Evolutionary conservation across 768 basidiomycete genomes (phyloP), one percentile per base, ranked within the genome.

Genomic region (Mycena capillaripes): DNA sequence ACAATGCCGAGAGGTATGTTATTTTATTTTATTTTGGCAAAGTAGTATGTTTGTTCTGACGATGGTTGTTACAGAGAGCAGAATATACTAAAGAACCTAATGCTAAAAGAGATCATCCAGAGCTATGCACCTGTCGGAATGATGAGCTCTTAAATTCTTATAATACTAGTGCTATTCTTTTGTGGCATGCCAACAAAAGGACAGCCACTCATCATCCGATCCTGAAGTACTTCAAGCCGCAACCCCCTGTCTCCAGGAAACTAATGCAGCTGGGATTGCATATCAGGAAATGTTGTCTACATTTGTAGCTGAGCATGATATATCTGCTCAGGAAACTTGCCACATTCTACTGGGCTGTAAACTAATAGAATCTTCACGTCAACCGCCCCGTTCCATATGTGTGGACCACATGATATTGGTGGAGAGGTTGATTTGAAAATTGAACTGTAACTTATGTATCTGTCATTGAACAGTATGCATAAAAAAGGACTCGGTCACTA

Each of bases 131-230:
- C 6, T 44, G 60, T 17, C 57, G 71, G 32, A 79, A 79, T 76
- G 77, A 79, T 69, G 27, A 36, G n/a, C 29, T 78, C 30, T 53
- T 79, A 4, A 78, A 79, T 38, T 70, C 77, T 1, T 73, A 71
- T 44, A 76, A 77, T 71, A n/a, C 73, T 12, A 55, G 63, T 17
- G 60, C 77, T 19, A 78, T 76, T 38, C 55, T 79, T 2, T 61
- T 52, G 21, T 79, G 77, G 78, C 69, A 74, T 7, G 78, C 75
- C 6, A 79, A 79, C 58, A 79, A 36, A 36, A 77, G 52, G 76
- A 78, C 27, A 72, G 55, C 36, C 14, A 60, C 9, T 50, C 70
- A 0, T 34, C 66, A 16, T 29, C 71, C 8, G 66, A 75, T 23
- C 29, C 27, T 12, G 14, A 32, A 1, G 23, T 70, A 30, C 74